A percentile compares a stretch with the other conserved stretches of the same genome.
Conservation (phyloP, 495 filamentous ascomycete species). For the Aspergillus bridgeri region DNA sequence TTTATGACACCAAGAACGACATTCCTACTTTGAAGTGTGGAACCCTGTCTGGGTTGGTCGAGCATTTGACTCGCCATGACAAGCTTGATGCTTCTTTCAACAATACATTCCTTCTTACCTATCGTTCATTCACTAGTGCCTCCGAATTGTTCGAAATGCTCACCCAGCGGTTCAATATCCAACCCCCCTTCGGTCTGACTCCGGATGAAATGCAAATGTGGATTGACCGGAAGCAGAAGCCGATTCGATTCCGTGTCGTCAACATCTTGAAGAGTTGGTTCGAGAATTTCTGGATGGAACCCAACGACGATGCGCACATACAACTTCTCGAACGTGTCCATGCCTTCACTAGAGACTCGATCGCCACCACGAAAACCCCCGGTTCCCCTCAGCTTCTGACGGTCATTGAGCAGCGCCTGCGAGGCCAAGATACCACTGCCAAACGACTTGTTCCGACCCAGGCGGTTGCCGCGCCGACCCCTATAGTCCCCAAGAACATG, state of each 20-base stretch:
- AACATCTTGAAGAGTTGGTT: slow-evolving; percentile 99
- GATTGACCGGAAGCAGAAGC: slow-evolving; percentile 91
- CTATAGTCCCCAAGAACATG: slow-evolving; percentile 98
- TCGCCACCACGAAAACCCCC: slow-evolving; percentile 87
- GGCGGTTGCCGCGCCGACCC: slow-evolving; percentile 70
- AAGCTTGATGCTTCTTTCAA: slow-evolving; percentile 94
- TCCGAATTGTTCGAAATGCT: slow-evolving; percentile 89
- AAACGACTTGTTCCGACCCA: slow-evolving; percentile 85
- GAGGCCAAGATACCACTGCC: slow-evolving; percentile 80
- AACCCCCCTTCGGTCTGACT: slow-evolving; percentile 81
- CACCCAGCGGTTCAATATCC: slow-evolving; percentile 84
- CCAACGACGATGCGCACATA: slow-evolving; percentile 74
- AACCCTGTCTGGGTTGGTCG: slow-evolving; percentile 84
- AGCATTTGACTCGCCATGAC: slow-evolving; percentile 93
- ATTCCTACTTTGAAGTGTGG: slow-evolving; percentile 79
- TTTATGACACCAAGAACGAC: slow-evolving; percentile 76
- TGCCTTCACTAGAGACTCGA: slow-evolving; percentile 84
- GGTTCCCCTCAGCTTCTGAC: slow-evolving; percentile 77
- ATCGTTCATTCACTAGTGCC: slow-evolving; percentile 89
- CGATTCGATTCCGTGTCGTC: slow-evolving; percentile 90
- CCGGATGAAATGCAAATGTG: slow-evolving; percentile 77
- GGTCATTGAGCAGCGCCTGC: slow-evolving; percentile 80
- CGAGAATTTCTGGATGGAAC: slow-evolving; percentile 98
- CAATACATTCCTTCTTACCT: slow-evolving; percentile 95
- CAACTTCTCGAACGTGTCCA: slow-evolving; percentile 84